Percentiles rank a stretch among this genome's conserved stretches.
These are phyloP conservation scores for Prunus campanulata DNA, from an alignment of 306 rosid genomes.

Conservation along the genomic window DNA sequence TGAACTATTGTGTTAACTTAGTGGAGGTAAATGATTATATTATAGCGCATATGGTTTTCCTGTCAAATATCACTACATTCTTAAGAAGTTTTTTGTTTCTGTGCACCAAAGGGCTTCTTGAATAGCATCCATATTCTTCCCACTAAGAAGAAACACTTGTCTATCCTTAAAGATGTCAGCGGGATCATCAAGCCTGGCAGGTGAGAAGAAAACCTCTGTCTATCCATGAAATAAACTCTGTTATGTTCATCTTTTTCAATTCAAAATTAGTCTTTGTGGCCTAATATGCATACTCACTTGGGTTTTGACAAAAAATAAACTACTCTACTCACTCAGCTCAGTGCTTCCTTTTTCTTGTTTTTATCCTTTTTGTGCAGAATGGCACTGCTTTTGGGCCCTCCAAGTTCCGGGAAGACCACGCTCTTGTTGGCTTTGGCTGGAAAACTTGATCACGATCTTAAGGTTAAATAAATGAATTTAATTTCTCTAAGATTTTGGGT, in stretches of 20 bases:
- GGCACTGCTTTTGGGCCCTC: constrained; percentile 28
- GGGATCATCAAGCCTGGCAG: constrained; percentile 25
- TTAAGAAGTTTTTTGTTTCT: background rate
- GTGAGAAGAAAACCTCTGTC: background rate
- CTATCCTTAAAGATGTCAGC: constrained; percentile 19
- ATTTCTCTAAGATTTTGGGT: too few species aligned
- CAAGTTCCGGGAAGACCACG: constrained; percentile 24
- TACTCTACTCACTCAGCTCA: background rate
- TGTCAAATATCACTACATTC: background rate
- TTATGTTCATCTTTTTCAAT: too few species aligned
- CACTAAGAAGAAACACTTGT: constrained; percentile 1
- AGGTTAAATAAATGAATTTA: background rate
- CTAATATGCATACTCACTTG: too few species aligned
- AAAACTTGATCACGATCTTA: constrained; percentile 13
- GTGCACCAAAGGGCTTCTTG: constrained; percentile 15
- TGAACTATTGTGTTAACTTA: constrained; percentile 14
- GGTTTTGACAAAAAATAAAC: too few species aligned
- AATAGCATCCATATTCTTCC: constrained; percentile 16
- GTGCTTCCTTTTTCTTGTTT: too few species aligned
- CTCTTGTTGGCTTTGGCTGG: constrained; percentile 21
- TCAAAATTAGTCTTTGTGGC: background rate
- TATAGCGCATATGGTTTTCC: background rate
- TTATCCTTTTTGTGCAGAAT: background rate
- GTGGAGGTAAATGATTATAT: constrained; percentile 5
- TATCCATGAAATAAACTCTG: too few species aligned